These are phyloP conservation scores for Erysimum pusillum DNA, from an alignment of 441 rosid genomes.

Conservation along the genomic window DNA sequence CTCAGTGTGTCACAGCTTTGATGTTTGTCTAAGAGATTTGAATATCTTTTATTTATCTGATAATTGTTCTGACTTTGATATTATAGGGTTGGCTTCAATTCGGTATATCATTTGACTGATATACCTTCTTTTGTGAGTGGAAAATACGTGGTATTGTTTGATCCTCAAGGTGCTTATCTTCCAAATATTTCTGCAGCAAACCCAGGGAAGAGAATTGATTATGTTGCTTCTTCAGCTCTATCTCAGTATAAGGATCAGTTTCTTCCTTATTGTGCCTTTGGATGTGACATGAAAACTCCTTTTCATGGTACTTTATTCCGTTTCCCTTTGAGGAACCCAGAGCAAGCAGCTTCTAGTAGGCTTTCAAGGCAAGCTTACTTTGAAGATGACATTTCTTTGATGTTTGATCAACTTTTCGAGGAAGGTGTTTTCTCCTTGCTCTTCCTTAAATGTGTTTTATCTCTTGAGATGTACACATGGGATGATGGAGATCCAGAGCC, in stretches of 20 bases:
- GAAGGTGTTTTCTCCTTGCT: conserved; percentile 87
- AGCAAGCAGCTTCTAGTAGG: conserved; percentile 83
- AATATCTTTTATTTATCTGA: conserved; percentile 23
- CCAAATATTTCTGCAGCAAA: conserved; percentile 91
- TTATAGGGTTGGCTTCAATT: conserved; percentile 94
- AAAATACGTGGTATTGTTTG: conserved; percentile 84
- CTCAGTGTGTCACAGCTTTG: neutral
- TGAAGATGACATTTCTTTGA: conserved; percentile 68
- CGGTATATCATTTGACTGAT: conserved; percentile 97
- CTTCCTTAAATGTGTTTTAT: conserved; percentile 83
- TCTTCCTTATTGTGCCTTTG: conserved; percentile 85
- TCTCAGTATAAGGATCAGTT: conserved; percentile 80
- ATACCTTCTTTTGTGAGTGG: conserved; percentile 98
- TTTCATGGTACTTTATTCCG: conserved; percentile 90
- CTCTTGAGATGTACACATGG: conserved; percentile 90
- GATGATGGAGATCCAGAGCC: conserved; percentile 77
- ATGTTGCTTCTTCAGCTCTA: conserved; percentile 78
- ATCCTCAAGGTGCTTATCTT: conserved; percentile 90
- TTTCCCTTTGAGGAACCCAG: conserved; percentile 85
- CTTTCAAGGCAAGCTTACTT: conserved; percentile 91
- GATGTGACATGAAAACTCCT: conserved; percentile 84
- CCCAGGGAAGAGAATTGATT: conserved; percentile 96
- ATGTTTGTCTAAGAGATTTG: neutral
- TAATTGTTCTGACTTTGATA: conserved; percentile 31
- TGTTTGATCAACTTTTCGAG: conserved; percentile 83